A percentile compares a stretch with the other conserved stretches of the same genome.
Conservation (phyloP, 2,329 filamentous ascomycete species). For the Monosporascus cannonballus region DNA sequence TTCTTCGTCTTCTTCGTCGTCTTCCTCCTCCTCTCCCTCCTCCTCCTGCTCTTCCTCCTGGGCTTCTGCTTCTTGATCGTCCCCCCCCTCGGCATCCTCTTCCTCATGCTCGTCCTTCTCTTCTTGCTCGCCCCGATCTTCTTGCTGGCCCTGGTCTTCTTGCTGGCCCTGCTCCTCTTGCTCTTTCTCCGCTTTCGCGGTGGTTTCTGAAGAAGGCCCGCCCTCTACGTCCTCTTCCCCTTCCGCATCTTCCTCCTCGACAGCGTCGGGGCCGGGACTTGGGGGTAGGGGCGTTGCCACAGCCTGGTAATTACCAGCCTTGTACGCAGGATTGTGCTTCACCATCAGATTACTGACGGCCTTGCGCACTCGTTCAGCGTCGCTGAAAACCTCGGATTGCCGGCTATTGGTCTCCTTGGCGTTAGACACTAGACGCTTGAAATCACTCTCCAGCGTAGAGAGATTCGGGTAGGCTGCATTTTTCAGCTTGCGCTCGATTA, state of each 20-base stretch:
- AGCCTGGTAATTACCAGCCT: constrained; percentile 59
- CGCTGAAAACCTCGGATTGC: constrained; percentile 66
- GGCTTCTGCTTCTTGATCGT: constrained; percentile 15
- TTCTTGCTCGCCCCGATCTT: constrained; percentile 27
- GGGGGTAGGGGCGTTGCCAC: constrained; percentile 66
- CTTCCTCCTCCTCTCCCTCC: constrained; percentile 6
- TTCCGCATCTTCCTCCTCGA: constrained; percentile 19
- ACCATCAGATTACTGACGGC: constrained; percentile 84
- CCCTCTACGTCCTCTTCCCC: constrained; percentile 15
- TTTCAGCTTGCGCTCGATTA: constrained; percentile 69
- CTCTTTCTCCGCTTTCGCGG: constrained; percentile 14
- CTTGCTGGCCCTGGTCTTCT: constrained; percentile 19
- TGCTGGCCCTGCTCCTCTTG: constrained; percentile 18
- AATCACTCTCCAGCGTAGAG: constrained; percentile 72
- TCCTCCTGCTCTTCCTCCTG: constrained; percentile 11
- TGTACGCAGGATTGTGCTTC: constrained; percentile 78
- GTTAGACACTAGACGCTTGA: constrained; percentile 83
- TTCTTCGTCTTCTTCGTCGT: constrained; percentile 7
- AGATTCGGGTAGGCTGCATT: constrained; percentile 63
- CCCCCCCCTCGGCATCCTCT: constrained; percentile 6
- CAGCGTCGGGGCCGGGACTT: constrained; percentile 33
- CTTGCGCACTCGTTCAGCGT: constrained; percentile 83
- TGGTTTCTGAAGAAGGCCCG: constrained; percentile 3
- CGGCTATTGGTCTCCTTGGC: constrained; percentile 79
- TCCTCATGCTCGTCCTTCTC: constrained; percentile 25